Evolutionary conservation across 169 alveolate species (phyloP).

Genomic region (Theileria orientalis): DNA sequence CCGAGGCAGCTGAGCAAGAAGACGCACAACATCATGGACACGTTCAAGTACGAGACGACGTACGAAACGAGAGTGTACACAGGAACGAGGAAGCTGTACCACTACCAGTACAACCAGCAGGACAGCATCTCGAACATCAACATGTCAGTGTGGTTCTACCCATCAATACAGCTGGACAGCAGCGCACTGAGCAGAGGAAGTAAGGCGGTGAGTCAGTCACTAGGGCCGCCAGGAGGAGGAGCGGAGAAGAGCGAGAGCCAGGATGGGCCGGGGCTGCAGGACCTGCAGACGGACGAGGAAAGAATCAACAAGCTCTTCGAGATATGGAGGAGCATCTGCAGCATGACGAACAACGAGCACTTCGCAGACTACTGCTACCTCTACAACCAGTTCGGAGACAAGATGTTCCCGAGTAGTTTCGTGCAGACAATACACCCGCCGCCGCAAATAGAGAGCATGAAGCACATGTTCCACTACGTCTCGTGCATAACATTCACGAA

Average conservation of each 20-base stretch:
- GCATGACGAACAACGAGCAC: slow-evolving; percentile 9
- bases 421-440: slow-evolving; percentile 62
- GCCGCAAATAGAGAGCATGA: slow-evolving; percentile 41
- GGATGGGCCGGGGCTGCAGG: not conserved
- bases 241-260: not conserved
- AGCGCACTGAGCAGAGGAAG: not conserved
- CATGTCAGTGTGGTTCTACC: slow-evolving; percentile 59
- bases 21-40: not conserved
- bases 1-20: slow-evolving; percentile 17
- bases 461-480: slow-evolving; percentile 49
- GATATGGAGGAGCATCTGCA: slow-evolving; percentile 15
- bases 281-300: not conserved
- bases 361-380: not conserved
- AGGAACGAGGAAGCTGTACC: slow-evolving; percentile 28
- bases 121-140: slow-evolving; percentile 38
- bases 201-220: not conserved
- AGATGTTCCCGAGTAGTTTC: slow-evolving; percentile 42
- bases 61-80: slow-evolving; percentile 58
- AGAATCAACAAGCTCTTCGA: not conserved
- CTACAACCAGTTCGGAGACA: slow-evolving; percentile 26
- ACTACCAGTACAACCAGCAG: slow-evolving; percentile 37
- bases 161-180: no score
- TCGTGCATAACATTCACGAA: slow-evolving; percentile 55
- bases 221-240: not conserved
- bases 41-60: slow-evolving; percentile 20